Conservation (phyloP, 805 yeast genomes). For the Ogataea henricii region DNA sequence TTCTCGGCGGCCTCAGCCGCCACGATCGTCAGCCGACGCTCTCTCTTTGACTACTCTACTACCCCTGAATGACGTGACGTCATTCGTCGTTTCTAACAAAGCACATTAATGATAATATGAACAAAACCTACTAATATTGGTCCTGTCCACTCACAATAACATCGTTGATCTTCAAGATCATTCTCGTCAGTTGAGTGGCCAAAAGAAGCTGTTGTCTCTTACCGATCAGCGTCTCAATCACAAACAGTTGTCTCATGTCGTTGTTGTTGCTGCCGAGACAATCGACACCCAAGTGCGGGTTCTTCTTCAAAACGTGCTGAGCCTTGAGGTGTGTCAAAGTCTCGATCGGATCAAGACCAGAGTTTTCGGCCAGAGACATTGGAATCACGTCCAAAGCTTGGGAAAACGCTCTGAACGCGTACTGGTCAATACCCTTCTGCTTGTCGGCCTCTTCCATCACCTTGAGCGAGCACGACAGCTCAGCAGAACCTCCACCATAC, state of each 20-base stretch:
- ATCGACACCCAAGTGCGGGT: conserved; percentile 84
- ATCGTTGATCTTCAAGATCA: conserved; percentile 96
- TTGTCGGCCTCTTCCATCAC: conserved; percentile 90
- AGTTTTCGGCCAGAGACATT: conserved; percentile 93
- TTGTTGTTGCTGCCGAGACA: conserved; percentile 85
- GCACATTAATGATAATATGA: neutral
- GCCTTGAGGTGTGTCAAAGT: conserved; percentile 82
- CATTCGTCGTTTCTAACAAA: neutral
- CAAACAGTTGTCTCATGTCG: conserved; percentile 92
- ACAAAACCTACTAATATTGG: conserved; percentile 24
- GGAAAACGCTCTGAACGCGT: conserved; percentile 95
- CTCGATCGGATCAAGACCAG: conserved; percentile 93
- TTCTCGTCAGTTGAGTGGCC: conserved; percentile 96
- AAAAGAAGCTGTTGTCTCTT: conserved; percentile 92
- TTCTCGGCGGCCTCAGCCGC: too few relatives aligned
- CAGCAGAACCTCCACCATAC: conserved; percentile 99
- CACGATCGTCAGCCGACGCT: too few relatives aligned
- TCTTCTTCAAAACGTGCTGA: conserved; percentile 73
- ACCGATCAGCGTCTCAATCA: conserved; percentile 95
- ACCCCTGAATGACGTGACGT: too few relatives aligned
- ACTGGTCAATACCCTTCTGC: conserved; percentile 94
- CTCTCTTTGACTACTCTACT: too few relatives aligned
- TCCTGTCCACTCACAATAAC: conserved; percentile 68
- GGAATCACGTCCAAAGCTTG: conserved; percentile 90
- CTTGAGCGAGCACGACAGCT: conserved; percentile 88